Evolutionary conservation across 768 basidiomycete species (phyloP), one percentile per base, ranked within the genome.

Genomic region (Lanmaoa pseudosensibilis): DNA sequence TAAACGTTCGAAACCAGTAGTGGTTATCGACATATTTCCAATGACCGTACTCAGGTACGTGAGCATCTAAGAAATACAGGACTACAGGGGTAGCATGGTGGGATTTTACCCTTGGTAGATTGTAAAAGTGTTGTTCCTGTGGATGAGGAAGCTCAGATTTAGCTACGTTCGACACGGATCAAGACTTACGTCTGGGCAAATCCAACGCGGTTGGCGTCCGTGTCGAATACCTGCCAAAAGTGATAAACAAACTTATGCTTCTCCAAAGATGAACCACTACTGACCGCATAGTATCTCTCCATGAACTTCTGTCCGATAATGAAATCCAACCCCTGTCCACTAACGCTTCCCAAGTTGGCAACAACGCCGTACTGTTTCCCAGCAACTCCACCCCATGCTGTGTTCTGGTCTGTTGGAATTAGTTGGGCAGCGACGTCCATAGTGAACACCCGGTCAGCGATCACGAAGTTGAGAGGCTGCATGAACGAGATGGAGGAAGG

Each of bases 161-260:
- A 13, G 16, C 4, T 0, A 9, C 5, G 34, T 30, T 30, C 12
- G 32, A 33, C n/a, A 43, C 2, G 2, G 2, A 51, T 10, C 4
- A 32, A n/a, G n/a, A 63, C 66, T 60, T 18, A 68, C 66, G 64
- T 68, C 53, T 58, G 44, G 18, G 50, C 69, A 41, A 66, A 65
- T 23, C 66, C 66, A 46, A 66, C 41, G 5, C 55, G 63, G 13
- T 55, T 53, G 1, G 48, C 51, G 18, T 68, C 66, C 19, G 49
- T 8, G 43, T 68, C 65, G 19, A 68, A 68, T 5, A 67, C 58
- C 67, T 67, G 27, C 10, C 43, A 40, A 33, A 37, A 27, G 18
- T 0, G 5, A 19, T 38, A 46, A 21, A 8, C 34, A 11, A 43
- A 11, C 3, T 3, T 6, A 34, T 18, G 16, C n/a, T 34, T 47